Base-by-base conservation (phyloP, 202 grass and related monocot genomes). In the Schoenoplectus tabernaemontani region DNA sequence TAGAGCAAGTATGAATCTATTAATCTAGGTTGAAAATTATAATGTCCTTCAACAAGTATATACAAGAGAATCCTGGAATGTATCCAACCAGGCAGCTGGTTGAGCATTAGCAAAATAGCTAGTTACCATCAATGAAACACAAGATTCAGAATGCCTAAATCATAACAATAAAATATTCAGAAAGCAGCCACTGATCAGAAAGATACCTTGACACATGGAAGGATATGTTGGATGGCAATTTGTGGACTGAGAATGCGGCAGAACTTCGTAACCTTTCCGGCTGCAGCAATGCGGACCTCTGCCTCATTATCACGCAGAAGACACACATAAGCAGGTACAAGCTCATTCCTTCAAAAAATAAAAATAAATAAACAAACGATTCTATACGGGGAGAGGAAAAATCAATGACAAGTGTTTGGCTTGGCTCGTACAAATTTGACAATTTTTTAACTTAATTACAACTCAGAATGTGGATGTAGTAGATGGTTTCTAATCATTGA, bases 261-360 rank as follows among this genome's bases (percentile, higher is more conserved):
- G 83, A 97, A 97, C 64, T 92, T 97, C 1, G 91, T 94, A 81
- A 97, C 95, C 85, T 97, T 98, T 63, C 91, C 95, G 22, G 95
- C 91, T 79, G 95, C 91, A 72, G 95, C 95, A 78, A 98, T 98
- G 41, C 95, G 87, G 77, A 98, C 95, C 81, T 98, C 95, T 85
- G 95, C 89, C 78, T 98, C 95, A 82, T 98, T 98, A 82, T 98
- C 95, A 84, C 91, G 87, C 70, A 98, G 91, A 71, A 98, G 95
- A 17, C 91, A 87, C 78, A 94, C 95, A 87, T 98, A 98, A 51
- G 95, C 91, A 36, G 88, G 90, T 30, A 98, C 88, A 75, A 98
- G 59, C 74, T 98, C 91, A 82, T 20, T 83, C 50, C 91, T 97
- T 71, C 69, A 82, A 64, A 82, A 76, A 51, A 51, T 15, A 51